Evolutionary conservation across 345 rosid species (phyloP).

Genomic region (Brassica carinata): DNA sequence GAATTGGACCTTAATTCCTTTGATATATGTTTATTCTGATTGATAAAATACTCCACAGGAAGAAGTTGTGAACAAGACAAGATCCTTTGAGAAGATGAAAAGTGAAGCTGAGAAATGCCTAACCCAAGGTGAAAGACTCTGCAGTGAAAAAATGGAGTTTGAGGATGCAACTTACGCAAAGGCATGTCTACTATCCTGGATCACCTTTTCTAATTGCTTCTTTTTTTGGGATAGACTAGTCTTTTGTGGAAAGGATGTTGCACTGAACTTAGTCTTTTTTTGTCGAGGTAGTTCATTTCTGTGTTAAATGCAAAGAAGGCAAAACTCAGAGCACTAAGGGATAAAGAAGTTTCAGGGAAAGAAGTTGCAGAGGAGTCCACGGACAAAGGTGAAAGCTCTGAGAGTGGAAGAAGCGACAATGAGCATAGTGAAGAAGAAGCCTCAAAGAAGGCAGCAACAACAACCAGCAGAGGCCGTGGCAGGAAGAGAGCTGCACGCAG

Average conservation of each 20-base stretch:
- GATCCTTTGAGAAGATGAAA: conserved; percentile 53
- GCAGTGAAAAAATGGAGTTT: conserved; percentile 65
- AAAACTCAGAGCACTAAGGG: conserved; percentile 81
- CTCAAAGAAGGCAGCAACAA: conserved; percentile 31
- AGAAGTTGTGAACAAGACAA: conserved; percentile 68
- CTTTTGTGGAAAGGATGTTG: background rate
- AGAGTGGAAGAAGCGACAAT: conserved; percentile 48
- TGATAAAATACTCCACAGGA: conserved; percentile 41
- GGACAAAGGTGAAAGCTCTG: conserved; percentile 66
- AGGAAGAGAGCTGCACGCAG: conserved; percentile 46
- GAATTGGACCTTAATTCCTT: background rate
- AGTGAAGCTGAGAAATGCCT: conserved; percentile 83
- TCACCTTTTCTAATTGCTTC: background rate
- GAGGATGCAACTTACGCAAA: conserved; percentile 76
- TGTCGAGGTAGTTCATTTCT: conserved; percentile 56
- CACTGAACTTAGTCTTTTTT: background rate
- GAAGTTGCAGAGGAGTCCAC: conserved; percentile 51
- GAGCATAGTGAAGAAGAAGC: conserved; percentile 48
- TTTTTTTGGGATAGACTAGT: background rate
- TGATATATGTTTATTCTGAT: background rate
- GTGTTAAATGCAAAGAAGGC: conserved; percentile 80
- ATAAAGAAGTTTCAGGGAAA: conserved; percentile 49
- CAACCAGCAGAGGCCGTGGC: conserved; percentile 46
- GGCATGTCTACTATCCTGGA: conserved; percentile 37
- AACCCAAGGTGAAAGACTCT: conserved; percentile 57